Evolutionary conservation across 176 grass and related monocot genomes (phyloP).

Genomic region (Bothriochloa decipiens): DNA sequence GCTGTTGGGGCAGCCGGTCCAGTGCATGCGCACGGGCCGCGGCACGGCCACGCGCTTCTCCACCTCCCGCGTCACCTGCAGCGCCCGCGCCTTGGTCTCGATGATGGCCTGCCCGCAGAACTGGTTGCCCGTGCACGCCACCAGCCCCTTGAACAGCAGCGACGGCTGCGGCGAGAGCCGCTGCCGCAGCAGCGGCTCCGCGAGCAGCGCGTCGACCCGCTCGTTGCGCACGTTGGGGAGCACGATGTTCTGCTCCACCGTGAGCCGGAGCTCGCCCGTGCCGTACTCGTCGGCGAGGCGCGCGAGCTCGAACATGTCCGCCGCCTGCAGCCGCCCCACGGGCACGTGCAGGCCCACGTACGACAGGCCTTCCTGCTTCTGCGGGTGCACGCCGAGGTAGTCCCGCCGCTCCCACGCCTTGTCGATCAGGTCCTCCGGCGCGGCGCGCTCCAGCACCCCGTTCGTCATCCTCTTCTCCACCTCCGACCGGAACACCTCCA

Average conservation of each 20-base stretch:
- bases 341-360: slow-evolving; percentile 78
- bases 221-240: slow-evolving; percentile 76
- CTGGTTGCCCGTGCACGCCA: slow-evolving; percentile 90
- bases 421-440: slow-evolving; percentile 64
- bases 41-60: slow-evolving; percentile 67
- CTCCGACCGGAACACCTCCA: slow-evolving; percentile 80
- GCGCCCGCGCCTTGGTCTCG: slow-evolving; percentile 80
- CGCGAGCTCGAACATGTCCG: slow-evolving; percentile 87
- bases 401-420: slow-evolving; percentile 72
- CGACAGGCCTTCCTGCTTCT: slow-evolving; percentile 76
- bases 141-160: slow-evolving; percentile 68
- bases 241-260: slow-evolving; percentile 95
- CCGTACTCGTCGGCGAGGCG: slow-evolving; percentile 83
- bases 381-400: slow-evolving; percentile 77
- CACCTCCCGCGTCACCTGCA: slow-evolving; percentile 82
- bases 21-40: slow-evolving; percentile 75
- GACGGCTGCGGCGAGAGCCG: slow-evolving; percentile 69
- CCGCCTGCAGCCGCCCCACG: slow-evolving; percentile 71
- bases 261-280: slow-evolving; percentile 77
- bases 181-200: slow-evolving; percentile 64
- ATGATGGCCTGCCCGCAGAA: slow-evolving; percentile 98
- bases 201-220: slow-evolving; percentile 52
- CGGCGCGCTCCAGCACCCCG: slow-evolving; percentile 54
- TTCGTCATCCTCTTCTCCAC: slow-evolving; percentile 80
- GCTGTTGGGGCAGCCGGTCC: slow-evolving; percentile 81